Conservation (phyloP, 306 rosid genomes). For the Begonia masoniana region DNA sequence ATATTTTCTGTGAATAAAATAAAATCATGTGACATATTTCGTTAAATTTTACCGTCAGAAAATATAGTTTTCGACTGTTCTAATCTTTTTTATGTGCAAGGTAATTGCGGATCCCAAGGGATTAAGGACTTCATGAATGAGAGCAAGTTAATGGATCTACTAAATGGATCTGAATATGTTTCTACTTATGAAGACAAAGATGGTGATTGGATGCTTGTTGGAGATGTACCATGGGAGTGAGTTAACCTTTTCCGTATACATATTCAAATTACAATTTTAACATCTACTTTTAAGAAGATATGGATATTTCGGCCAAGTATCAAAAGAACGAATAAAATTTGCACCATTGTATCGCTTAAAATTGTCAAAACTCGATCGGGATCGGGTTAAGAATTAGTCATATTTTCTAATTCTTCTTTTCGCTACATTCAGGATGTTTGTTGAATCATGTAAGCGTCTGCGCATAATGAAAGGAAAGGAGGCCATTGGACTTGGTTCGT, state of each 20-base stretch:
- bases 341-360: too few relatives aligned
- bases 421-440: slow-evolving; percentile 56
- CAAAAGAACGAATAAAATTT: too few relatives aligned
- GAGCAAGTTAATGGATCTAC: slow-evolving; percentile 41
- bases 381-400: too few relatives aligned
- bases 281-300: too few relatives aligned
- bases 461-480: slow-evolving; percentile 95
- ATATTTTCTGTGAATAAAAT: too few relatives aligned
- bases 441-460: slow-evolving; percentile 86
- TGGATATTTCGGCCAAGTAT: too few relatives aligned
- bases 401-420: neutral
- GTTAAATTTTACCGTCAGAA: neutral
- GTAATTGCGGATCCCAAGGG: slow-evolving; percentile 52
- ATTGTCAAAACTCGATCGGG: too few relatives aligned
- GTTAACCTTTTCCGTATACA: slow-evolving; percentile 2
- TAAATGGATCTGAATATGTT: slow-evolving; percentile 44
- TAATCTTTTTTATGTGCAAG: slow-evolving; percentile 8
- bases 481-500: slow-evolving; percentile 89
- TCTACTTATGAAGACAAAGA: slow-evolving; percentile 63
- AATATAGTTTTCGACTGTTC: neutral
- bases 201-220: slow-evolving; percentile 78
- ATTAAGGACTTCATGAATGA: slow-evolving; percentile 52
- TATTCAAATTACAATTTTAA: neutral
- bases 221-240: slow-evolving; percentile 77
- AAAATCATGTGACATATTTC: neutral